Conservation (phyloP, 805 yeast genomes). For the Metschnikowia peoriensis region DNA sequence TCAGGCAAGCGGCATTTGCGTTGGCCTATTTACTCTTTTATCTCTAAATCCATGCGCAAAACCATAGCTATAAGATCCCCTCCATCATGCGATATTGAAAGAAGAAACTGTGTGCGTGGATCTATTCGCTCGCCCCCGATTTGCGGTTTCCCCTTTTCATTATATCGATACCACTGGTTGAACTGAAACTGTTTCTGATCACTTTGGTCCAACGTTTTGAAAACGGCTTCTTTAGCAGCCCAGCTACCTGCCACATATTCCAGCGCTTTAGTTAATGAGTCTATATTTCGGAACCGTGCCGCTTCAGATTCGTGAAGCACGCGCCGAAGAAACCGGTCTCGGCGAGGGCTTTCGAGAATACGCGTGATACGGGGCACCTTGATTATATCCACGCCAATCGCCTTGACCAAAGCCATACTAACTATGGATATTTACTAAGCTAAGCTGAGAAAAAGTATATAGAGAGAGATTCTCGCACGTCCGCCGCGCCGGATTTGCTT, state of each 20-base stretch:
- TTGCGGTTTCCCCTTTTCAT: conserved; percentile 45
- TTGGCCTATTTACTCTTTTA: no score
- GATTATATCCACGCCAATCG: conserved; percentile 58
- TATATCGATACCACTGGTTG: conserved; percentile 55
- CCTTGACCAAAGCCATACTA: conserved; percentile 1
- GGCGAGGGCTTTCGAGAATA: conserved; percentile 31
- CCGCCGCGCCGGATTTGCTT: no score
- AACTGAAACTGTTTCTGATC: conserved; percentile 57
- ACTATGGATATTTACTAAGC: no score
- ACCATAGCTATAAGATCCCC: conserved; percentile 59
- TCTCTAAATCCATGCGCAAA: conserved; percentile 32
- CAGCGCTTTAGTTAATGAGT: conserved; percentile 20
- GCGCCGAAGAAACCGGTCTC: conserved; percentile 31
- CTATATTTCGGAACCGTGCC: conserved; percentile 25
- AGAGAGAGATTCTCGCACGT: neutral
- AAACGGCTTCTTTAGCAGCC: conserved; percentile 77
- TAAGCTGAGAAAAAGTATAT: no score
- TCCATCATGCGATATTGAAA: conserved; percentile 65
- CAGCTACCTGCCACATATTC: conserved; percentile 54
- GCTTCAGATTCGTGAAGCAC: conserved; percentile 53
- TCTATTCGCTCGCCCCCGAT: conserved; percentile 30
- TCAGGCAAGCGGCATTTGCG: neutral
- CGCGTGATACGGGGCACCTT: conserved; percentile 43
- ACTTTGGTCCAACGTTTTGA: conserved; percentile 49
- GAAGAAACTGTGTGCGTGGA: conserved; percentile 45